Evolutionary conservation across 2,329 filamentous ascomycete genomes (phyloP), one percentile per base, ranked within the genome.

Genomic region (Biscogniauxia marginata): DNA sequence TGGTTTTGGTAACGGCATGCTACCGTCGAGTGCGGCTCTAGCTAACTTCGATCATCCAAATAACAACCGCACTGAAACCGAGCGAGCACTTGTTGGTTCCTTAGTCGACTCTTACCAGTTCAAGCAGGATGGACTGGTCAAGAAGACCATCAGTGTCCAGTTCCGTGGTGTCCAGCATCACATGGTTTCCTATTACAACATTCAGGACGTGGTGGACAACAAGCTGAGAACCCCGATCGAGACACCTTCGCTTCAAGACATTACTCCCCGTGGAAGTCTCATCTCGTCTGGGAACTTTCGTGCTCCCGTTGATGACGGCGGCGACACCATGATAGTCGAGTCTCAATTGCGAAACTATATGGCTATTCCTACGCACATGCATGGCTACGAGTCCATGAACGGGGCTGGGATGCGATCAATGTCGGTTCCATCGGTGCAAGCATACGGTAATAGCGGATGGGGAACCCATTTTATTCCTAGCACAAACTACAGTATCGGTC

Each of bases 31-130:
- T 2, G 6, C 46, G 6, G 25, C 25, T 43, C 34, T 58, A 16
- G 7, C 55, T 1, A 46, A 55, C 56, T 30, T 59, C 34, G 55
- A 54, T 4, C 57, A 50, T 19, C 39, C 59, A 2, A 56, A 64
- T 7, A 60, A 49, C n/a, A 48, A 57, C 16, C 56, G 62, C 2
- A 60, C 54, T 43, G 77, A 74, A 1, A 52, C 66, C 0, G 71
- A 76, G 46, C 68, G 78, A 53, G 67, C 73, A 1, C 67, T 93
- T 52, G 86, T 95, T 46, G 93, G 92, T 5, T 96, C 91, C 0
- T 79, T 96, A 11, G 84, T 93, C n/a, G 92, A 96, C 73, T 92
- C 89, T 0, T 96, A 96, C 66, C 85, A 86, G 25, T 96, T 96
- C 80, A 95, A 95, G 67, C 79, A 85, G 13, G 83, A 85, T 1